Percentiles rank a stretch among this genome's conserved stretches.
Conservation (phyloP, 2,329 filamentous ascomycete genomes). For the Claviceps humidiphila region DNA sequence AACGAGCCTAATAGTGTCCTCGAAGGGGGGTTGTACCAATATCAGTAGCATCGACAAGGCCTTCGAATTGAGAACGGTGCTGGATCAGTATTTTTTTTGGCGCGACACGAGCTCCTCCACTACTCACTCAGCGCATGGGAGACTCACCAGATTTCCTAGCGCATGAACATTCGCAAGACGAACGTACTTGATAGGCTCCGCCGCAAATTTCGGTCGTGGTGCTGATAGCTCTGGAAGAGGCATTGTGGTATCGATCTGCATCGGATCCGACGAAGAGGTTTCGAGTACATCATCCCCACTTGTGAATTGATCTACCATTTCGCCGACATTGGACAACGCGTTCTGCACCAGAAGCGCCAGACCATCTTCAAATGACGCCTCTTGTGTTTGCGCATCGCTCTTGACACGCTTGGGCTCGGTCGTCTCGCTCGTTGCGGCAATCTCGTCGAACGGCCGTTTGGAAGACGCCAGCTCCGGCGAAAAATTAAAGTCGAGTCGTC, state of each 20-base stretch:
- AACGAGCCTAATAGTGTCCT: conserved; percentile 21
- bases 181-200: conserved; percentile 24
- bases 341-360: conserved; percentile 26
- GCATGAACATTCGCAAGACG: conserved; percentile 24
- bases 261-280: conserved; percentile 16
- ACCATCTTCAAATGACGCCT: conserved; percentile 21
- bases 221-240: conserved; percentile 16
- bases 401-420: conserved; percentile 22
- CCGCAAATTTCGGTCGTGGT: conserved; percentile 18
- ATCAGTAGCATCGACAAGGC: conserved; percentile 26
- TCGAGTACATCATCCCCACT: conserved; percentile 11
- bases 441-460: conserved; percentile 24
- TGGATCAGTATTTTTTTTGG: background rate
- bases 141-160: conserved; percentile 28
- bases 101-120: background rate
- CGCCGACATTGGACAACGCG: conserved; percentile 26
- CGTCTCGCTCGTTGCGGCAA: conserved; percentile 15
- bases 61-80: conserved; percentile 10
- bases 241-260: conserved; percentile 20
- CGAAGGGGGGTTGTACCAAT: conserved; percentile 23
- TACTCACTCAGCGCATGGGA: background rate
- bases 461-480: conserved; percentile 21
- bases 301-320: conserved; percentile 22
- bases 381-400: conserved; percentile 15
- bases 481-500: conserved; percentile 21